phyloP scores from a whole-genome alignment of 768 basidiomycete genomes.

The Pisolithus orientalis region DNA sequence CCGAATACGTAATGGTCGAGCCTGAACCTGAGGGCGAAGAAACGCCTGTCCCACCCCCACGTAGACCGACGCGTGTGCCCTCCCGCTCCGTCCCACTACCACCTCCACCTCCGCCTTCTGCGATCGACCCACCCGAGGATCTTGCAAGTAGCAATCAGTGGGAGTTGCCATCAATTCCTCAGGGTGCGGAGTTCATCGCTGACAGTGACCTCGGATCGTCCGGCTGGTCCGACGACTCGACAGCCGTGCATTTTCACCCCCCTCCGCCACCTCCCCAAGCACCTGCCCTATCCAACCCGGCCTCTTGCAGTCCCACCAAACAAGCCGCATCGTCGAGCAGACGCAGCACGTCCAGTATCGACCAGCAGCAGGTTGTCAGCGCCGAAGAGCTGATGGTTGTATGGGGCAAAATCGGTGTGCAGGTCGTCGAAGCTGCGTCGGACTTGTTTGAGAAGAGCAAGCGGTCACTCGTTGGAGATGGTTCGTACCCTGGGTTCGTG shows the following conservation, averaged over 20 bases:
- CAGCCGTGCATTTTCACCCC: conserved; percentile 25
- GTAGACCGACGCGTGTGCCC: conserved; percentile 23
- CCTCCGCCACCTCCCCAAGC: conserved; percentile 17
- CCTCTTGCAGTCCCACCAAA: conserved; percentile 5
- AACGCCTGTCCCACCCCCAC: conserved; percentile 32
- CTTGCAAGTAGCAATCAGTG: conserved; percentile 45
- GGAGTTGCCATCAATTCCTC: conserved; percentile 61
- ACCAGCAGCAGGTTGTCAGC: conserved; percentile 28
- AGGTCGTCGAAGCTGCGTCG: conserved; percentile 65
- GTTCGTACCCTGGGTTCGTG: conserved; percentile 77
- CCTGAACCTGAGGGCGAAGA: conserved; percentile 37
- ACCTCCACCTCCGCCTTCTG: conserved; percentile 34
- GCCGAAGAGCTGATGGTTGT: conserved; percentile 64
- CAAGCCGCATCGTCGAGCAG: conserved; percentile 6
- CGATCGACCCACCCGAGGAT: conserved; percentile 26
- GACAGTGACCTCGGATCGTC: conserved; percentile 44
- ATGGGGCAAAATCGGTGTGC: conserved; percentile 70
- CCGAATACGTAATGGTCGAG: conserved; percentile 63
- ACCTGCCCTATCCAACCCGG: conserved; percentile 9
- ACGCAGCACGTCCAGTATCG: conserved; percentile 12
- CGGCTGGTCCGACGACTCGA: conserved; percentile 60
- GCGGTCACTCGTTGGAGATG: conserved; percentile 75
- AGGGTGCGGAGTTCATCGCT: conserved; percentile 45
- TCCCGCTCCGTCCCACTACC: conserved; percentile 23
- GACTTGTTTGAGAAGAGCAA: conserved; percentile 70